Evolutionary conservation across 345 rosid species (phyloP).

Genomic region (Camelina hispida): DNA sequence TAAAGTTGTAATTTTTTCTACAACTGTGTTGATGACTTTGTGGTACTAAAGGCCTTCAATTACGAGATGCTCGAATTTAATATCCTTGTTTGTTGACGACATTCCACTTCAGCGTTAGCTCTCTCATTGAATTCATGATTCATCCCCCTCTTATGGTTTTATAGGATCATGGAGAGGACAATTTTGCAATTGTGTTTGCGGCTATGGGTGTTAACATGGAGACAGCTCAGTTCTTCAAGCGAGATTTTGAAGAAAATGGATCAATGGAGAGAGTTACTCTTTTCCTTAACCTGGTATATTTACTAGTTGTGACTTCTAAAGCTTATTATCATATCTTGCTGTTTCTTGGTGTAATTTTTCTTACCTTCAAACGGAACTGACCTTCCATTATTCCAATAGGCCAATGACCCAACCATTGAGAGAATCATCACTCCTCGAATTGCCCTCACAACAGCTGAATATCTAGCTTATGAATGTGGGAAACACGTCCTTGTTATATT

Average conservation of each 20-base stretch:
- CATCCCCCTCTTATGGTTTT: neutral
- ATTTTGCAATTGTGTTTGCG: conserved; percentile 96
- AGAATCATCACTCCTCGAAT: conserved; percentile 97
- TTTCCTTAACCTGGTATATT: conserved; percentile 65
- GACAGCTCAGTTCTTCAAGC: conserved; percentile 97
- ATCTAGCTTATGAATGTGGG: conserved; percentile 96
- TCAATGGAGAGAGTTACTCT: conserved; percentile 99
- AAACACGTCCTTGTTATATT: conserved; percentile 97
- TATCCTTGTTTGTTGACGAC: neutral
- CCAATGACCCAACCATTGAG: conserved; percentile 97
- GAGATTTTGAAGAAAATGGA: conserved; percentile 98
- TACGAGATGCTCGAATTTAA: neutral
- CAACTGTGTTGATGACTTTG: neutral
- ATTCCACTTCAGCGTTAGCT: neutral
- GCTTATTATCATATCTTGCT: neutral
- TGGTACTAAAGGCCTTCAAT: neutral
- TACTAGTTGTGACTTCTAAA: neutral
- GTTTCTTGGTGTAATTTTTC: neutral
- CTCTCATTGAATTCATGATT: neutral
- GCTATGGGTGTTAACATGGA: conserved; percentile 99
- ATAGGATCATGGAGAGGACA: conserved; percentile 88
- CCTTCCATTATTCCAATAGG: conserved; percentile 50
- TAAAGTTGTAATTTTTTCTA: neutral
- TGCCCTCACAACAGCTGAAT: conserved; percentile 96
- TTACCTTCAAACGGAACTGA: neutral